Percentiles rank a stretch among this genome's conserved stretches.
Evolutionary conservation across 1,139 yeast species (phyloP).

Genomic region (Sugiyamaella xylanicola): DNA sequence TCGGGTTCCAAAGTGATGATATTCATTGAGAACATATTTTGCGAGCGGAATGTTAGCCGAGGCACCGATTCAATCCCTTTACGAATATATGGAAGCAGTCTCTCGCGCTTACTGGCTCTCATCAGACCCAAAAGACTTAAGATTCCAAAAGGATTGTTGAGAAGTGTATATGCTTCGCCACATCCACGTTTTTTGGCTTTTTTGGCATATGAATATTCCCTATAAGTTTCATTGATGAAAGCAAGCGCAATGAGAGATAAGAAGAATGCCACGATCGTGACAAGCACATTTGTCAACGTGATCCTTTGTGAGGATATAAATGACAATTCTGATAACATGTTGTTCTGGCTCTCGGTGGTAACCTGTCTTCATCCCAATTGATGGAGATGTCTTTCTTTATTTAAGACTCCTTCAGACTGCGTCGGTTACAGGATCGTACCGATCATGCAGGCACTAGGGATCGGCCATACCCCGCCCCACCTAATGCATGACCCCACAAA

Average conservation of each 20-base stretch:
- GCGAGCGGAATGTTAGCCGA: constrained; percentile 22
- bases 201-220: constrained; percentile 1
- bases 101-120: constrained; percentile 13
- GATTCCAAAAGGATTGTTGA: constrained; percentile 27
- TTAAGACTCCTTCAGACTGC: not conserved
- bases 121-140: constrained; percentile 13
- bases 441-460: not conserved
- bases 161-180: not conserved
- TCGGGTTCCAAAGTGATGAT: constrained; percentile 53
- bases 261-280: not conserved
- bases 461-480: not conserved
- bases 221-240: not conserved
- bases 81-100: constrained; percentile 14
- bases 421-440: not conserved
- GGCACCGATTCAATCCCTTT: constrained; percentile 8
- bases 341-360: not conserved
- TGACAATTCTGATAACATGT: not conserved
- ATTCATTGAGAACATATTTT: constrained; percentile 21
- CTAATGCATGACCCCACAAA: not conserved
- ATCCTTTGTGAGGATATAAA: not conserved
- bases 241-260: not conserved
- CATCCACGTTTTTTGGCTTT: not conserved
- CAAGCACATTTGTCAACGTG: not conserved
- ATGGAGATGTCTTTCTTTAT: not conserved
- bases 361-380: not conserved